Base-by-base conservation (phyloP, 2,329 filamentous ascomycete genomes). In the Geosmithia morbida region DNA sequence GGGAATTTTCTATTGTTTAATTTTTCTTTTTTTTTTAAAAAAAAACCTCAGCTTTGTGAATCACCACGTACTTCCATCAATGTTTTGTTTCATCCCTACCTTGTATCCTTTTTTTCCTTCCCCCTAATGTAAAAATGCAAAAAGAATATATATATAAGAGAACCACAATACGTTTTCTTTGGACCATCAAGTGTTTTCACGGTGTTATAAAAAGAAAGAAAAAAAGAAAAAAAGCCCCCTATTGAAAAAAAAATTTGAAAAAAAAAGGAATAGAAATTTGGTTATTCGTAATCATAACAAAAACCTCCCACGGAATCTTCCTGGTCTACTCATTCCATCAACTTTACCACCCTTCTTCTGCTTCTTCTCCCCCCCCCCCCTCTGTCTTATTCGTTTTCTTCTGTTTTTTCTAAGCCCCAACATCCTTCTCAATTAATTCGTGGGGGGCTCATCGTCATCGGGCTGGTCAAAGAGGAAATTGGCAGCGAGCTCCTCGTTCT, bases 381-480 rank as follows among this genome's bases (percentile, higher is more conserved):
- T 16, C 13, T 37, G 3, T 37, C 13, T 37, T 37, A 7, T 37
- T 11, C 13, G 33, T 37, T 37, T 37, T 37, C 11, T 11, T 37
- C 19, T 29, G 18, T 39, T 41, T 46, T 6, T 42, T 42, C 20
- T 16, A 37, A 3, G 11, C 13, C 33, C 5, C 33, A 11, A 37
- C 14, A 16, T 37, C 33, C 11, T 37, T 16, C 6, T 16, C 52
- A n/a, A n/a, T 62, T 66, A 72, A 57, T 70, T 68, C 51, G 49
- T 45, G 11, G 46, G 61, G 10, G 65, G 59, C 49, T 84, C 81
- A 37, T 86, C 83, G 44, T 96, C 89, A 51, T 94, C 88, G 10
- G 89, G 89, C 68, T 97, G 88, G 58, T 98, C 92, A 61, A 98
- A 98, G 50, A 98, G 74, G 66, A 96, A 97, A 68, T 98, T 98